phyloP scores from a whole-genome alignment of 1,139 yeast species.

The Ogataea hybrid region DNA sequence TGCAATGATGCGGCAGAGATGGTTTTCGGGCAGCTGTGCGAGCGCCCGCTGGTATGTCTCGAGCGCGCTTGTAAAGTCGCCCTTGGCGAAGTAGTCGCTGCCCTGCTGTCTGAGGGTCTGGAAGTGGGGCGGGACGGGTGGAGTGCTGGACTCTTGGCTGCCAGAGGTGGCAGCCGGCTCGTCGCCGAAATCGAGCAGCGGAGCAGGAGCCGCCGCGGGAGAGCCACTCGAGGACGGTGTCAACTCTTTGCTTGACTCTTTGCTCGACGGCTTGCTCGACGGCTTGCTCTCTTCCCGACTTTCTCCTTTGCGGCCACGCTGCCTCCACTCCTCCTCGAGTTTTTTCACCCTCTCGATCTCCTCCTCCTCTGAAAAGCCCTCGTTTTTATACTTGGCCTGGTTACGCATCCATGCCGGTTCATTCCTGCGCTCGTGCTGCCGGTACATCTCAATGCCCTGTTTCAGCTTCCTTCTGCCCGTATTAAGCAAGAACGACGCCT shows the following conservation, averaged over 20 bases:
- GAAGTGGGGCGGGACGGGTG: slow-evolving; percentile 40
- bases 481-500: slow-evolving; percentile 60
- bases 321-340: slow-evolving; percentile 40
- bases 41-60: slow-evolving; percentile 62
- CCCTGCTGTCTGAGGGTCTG: slow-evolving; percentile 59
- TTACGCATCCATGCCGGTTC: slow-evolving; percentile 82
- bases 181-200: neutral
- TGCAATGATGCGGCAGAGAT: slow-evolving; percentile 66
- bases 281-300: slow-evolving; percentile 12
- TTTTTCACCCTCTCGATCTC: slow-evolving; percentile 43
- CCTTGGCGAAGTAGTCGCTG: slow-evolving; percentile 61
- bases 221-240: slow-evolving; percentile 2
- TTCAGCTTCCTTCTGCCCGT: slow-evolving; percentile 62
- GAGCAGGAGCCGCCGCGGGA: neutral
- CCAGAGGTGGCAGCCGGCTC: neutral
- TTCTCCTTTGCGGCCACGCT: slow-evolving; percentile 33
- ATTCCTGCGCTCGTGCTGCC: slow-evolving; percentile 40
- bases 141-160: neutral
- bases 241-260: neutral
- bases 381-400: slow-evolving; percentile 45
- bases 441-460: slow-evolving; percentile 64
- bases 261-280: neutral
- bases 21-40: slow-evolving; percentile 58
- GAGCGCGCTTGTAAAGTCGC: slow-evolving; percentile 76
- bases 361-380: slow-evolving; percentile 31